These are phyloP conservation scores for Chlorella variabilis DNA, from an alignment of 163 green algal species.

Conservation along the genomic window DNA sequence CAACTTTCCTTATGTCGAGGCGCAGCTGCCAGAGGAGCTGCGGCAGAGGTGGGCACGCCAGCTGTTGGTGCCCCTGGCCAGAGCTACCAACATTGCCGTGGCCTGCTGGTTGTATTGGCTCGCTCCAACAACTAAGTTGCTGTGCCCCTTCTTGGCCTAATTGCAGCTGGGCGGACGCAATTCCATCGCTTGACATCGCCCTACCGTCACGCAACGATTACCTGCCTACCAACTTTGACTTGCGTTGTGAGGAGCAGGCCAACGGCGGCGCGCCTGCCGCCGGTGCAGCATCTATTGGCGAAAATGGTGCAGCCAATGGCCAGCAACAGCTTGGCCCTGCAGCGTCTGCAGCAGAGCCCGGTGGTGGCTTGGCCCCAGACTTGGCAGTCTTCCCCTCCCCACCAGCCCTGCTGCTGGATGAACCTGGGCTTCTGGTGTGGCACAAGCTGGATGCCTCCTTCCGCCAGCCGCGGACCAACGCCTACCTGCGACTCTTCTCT, in stretches of 20 bases:
- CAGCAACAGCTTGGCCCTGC: not conserved
- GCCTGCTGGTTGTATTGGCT: conserved; percentile 45
- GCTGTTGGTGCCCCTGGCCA: not conserved
- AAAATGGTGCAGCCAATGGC: not conserved
- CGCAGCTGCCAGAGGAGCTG: conserved; percentile 47
- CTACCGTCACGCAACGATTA: conserved; percentile 87
- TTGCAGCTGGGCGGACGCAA: conserved; percentile 38
- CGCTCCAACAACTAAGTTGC: too few relatives aligned
- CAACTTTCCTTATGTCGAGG: conserved; percentile 59
- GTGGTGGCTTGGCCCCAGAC: not conserved
- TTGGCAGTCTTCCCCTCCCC: conserved; percentile 23
- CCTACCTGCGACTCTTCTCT: conserved; percentile 72
- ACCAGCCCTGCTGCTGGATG: conserved; percentile 63
- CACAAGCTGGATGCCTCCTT: conserved; percentile 86
- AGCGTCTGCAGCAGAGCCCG: not conserved
- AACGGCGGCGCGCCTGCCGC: not conserved
- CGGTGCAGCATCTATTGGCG: not conserved
- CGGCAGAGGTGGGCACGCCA: conserved; percentile 46
- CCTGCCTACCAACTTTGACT: conserved; percentile 78
- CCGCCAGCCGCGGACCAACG: conserved; percentile 65
- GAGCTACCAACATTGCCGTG: not conserved
- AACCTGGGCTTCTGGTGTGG: conserved; percentile 80
- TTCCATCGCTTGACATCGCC: conserved; percentile 56
- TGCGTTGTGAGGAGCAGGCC: conserved; percentile 41
- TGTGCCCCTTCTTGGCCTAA: too few relatives aligned